Conservation (phyloP, 495 filamentous ascomycete genomes). For the Bryoglossum gracile region DNA sequence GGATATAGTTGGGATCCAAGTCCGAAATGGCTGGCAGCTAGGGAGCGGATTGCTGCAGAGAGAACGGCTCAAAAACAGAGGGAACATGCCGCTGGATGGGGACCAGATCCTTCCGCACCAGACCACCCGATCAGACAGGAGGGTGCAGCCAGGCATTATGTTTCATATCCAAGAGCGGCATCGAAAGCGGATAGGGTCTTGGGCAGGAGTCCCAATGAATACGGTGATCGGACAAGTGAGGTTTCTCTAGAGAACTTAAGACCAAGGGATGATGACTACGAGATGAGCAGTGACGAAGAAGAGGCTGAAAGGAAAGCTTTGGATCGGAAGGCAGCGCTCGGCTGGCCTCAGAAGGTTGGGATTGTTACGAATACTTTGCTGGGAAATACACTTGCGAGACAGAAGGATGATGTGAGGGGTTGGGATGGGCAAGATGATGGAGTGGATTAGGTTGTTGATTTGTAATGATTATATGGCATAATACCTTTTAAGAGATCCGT, state of each 20-base stretch:
- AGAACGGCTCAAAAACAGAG: slow-evolving; percentile 53
- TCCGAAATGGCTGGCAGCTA: slow-evolving; percentile 58
- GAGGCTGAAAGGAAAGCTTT: slow-evolving; percentile 20
- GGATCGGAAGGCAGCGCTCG: slow-evolving; percentile 14
- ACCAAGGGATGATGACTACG: slow-evolving; percentile 17
- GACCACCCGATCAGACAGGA: slow-evolving; percentile 1
- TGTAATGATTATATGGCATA: too few species aligned
- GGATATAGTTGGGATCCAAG: slow-evolving; percentile 95
- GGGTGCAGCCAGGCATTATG: slow-evolving; percentile 27
- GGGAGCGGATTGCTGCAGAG: slow-evolving; percentile 50
- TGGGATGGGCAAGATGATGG: slow-evolving; percentile 24
- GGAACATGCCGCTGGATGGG: slow-evolving; percentile 50
- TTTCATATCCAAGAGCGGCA: slow-evolving; percentile 12
- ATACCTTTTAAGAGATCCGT: too few species aligned
- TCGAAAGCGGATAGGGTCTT: slow-evolving; percentile 33
- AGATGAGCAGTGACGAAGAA: slow-evolving; percentile 26
- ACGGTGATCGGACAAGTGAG: slow-evolving; percentile 20
- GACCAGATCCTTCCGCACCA: slow-evolving; percentile 22
- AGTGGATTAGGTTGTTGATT: slow-evolving; percentile 15
- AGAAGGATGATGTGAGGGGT: slow-evolving; percentile 22
- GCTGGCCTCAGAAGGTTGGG: slow-evolving; percentile 24
- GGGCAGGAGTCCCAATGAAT: slow-evolving; percentile 27
- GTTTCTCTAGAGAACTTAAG: slow-evolving; percentile 29
- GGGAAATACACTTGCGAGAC: slow-evolving; percentile 22
- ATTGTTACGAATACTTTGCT: slow-evolving; percentile 23